Conservation (phyloP, 1,139 yeast species). For the Pichia sp. region DNA sequence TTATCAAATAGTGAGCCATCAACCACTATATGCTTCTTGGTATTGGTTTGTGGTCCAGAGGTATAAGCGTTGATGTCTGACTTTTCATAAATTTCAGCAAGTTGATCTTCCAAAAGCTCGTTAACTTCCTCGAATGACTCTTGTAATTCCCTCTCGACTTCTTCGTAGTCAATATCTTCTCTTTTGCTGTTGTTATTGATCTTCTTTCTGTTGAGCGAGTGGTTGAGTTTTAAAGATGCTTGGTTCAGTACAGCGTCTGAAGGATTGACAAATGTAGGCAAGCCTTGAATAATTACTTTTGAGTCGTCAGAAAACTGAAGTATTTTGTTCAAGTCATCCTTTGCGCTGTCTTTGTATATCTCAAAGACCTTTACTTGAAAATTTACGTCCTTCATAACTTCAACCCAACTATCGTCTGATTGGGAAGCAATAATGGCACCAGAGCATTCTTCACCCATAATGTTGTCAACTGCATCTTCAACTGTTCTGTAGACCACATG, state of each 20-base stretch:
- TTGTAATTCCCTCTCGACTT: slow-evolving; percentile 27
- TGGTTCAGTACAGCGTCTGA: slow-evolving; percentile 11
- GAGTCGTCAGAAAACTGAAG: slow-evolving; percentile 1
- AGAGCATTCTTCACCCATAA: slow-evolving; percentile 15
- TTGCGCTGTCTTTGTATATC: slow-evolving; percentile 13
- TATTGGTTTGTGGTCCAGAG: background rate
- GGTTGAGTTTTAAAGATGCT: slow-evolving; percentile 1
- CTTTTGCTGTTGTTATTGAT: slow-evolving; percentile 10
- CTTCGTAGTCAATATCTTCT: slow-evolving; percentile 25
- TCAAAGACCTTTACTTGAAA: slow-evolving; percentile 18
- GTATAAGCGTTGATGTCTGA: background rate
- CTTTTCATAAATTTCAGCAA: slow-evolving; percentile 20
- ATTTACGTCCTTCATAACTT: slow-evolving; percentile 1
- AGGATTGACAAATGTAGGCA: slow-evolving; percentile 26
- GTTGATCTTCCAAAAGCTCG: slow-evolving; percentile 26
- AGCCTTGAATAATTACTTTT: slow-evolving; percentile 29
- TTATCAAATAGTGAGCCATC: slow-evolving; percentile 41
- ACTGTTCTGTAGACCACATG: slow-evolving; percentile 24
- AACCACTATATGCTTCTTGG: slow-evolving; percentile 2
- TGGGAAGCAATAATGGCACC: slow-evolving; percentile 9
- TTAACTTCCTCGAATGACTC: slow-evolving; percentile 30
- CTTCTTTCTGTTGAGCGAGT: slow-evolving; percentile 14
- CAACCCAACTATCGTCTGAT: slow-evolving; percentile 14
- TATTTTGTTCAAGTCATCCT: background rate
- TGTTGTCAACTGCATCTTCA: background rate